Percentiles rank a stretch among this genome's conserved stretches.
These are phyloP conservation scores for Tricholoma bakamatsutake DNA, from an alignment of 768 basidiomycete species.

Conservation along the genomic window DNA sequence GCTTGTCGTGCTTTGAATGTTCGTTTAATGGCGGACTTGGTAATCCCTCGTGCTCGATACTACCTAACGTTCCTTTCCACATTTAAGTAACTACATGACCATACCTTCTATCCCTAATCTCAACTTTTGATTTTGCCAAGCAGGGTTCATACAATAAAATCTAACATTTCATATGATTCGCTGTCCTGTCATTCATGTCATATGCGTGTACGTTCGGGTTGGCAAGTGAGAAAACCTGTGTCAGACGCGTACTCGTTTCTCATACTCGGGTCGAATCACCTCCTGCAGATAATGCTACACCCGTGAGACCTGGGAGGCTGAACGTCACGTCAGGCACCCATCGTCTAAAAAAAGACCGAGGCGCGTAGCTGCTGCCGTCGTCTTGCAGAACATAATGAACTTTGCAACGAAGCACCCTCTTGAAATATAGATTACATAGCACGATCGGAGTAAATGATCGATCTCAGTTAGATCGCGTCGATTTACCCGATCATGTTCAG, in stretches of 20 bases:
- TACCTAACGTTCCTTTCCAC: slow-evolving; percentile 5
- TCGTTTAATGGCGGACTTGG: slow-evolving; percentile 13
- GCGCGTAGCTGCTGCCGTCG: too few relatives aligned
- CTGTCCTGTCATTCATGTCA: too few relatives aligned
- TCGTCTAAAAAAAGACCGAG: too few relatives aligned
- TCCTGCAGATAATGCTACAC: background rate
- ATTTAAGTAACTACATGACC: slow-evolving; percentile 2
- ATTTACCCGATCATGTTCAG: background rate
- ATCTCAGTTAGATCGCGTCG: background rate
- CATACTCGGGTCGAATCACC: background rate
- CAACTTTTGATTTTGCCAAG: background rate
- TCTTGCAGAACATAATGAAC: too few relatives aligned
- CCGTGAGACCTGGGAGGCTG: too few relatives aligned
- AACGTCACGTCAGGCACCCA: too few relatives aligned
- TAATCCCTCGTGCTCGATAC: slow-evolving; percentile 8
- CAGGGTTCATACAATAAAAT: background rate
- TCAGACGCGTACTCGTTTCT: background rate
- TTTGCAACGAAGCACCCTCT: background rate
- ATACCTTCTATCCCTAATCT: background rate
- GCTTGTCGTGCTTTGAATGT: slow-evolving; percentile 2
- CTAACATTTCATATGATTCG: background rate
- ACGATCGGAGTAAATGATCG: background rate
- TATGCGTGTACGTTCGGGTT: too few relatives aligned
- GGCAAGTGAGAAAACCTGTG: too few relatives aligned
- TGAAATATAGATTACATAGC: background rate